A percentile compares a stretch with the other conserved stretches of the same genome.
Conservation (phyloP, 345 rosid species). For the Linum lewisii region DNA sequence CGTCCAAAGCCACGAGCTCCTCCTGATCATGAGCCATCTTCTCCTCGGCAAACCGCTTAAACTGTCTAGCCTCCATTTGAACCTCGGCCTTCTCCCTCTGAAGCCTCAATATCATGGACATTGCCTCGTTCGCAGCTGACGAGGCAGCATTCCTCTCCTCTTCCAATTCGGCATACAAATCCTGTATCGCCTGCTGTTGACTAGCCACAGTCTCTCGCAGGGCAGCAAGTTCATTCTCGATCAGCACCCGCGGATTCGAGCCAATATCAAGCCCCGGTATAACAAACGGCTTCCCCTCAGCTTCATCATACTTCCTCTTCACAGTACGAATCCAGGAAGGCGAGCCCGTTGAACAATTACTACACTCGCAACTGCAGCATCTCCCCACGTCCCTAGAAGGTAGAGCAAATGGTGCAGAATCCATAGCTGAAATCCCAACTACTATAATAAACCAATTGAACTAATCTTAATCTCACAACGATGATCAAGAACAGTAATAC, state of each 20-base stretch:
- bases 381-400: neutral
- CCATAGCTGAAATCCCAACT: neutral
- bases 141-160: conserved; percentile 7
- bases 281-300: neutral
- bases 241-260: neutral
- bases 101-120: conserved; percentile 7
- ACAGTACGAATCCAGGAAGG: neutral
- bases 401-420: neutral
- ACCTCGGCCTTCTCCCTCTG: conserved; percentile 10
- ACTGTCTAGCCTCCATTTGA: conserved; percentile 4
- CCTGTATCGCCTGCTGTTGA: conserved; percentile 6
- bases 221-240: conserved; percentile 2
- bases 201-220: conserved; percentile 5
- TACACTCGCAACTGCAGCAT: conserved; percentile 1
- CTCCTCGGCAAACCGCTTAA: conserved; percentile 6
- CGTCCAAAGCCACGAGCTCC: conserved; percentile 1
- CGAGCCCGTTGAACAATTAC: neutral
- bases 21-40: conserved; percentile 4
- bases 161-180: conserved; percentile 4
- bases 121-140: neutral
- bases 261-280: neutral
- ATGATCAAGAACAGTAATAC: neutral
- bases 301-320: neutral
- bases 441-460: neutral
- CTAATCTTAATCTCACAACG: neutral